These are phyloP conservation scores for Mucor circinelloides DNA, from an alignment of 371 early-diverging fungal species.

Conservation along the genomic window DNA sequence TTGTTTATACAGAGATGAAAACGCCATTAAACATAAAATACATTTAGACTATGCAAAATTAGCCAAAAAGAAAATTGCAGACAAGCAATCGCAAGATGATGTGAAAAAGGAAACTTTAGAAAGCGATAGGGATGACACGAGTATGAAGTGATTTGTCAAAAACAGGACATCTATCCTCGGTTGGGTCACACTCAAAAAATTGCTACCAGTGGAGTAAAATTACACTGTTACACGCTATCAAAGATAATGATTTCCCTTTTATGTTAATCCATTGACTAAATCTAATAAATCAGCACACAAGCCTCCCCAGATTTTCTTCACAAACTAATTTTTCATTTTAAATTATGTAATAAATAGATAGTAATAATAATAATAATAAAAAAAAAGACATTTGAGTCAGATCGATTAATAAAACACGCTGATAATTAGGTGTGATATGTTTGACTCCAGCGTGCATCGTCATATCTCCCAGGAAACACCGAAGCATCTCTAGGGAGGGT, in stretches of 20 bases:
- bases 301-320: background rate
- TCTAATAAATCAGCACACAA: background rate
- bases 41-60: conserved; percentile 28
- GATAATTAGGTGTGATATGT: conserved; percentile 25
- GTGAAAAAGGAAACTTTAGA: conserved; percentile 9
- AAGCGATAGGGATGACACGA: conserved; percentile 13
- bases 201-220: background rate
- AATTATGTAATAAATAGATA: background rate
- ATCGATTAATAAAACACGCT: conserved; percentile 28
- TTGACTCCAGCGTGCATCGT: conserved; percentile 30
- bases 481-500: conserved; percentile 18
- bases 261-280: background rate
- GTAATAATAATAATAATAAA: too few relatives aligned
- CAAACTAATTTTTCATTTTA: background rate
- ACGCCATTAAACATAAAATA: background rate
- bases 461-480: conserved; percentile 22
- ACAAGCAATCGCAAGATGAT: background rate
- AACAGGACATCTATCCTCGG: background rate
- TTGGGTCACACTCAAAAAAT: background rate
- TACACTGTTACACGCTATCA: background rate
- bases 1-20: background rate
- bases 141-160: conserved; percentile 8
- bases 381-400: conserved; percentile 20
- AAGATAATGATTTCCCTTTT: background rate
- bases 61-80: conserved; percentile 13